A percentile compares a stretch with the other conserved stretches of the same genome.
These are phyloP conservation scores for Xerocomus potaroensis DNA, from an alignment of 768 basidiomycete species.

Conservation along the genomic window DNA sequence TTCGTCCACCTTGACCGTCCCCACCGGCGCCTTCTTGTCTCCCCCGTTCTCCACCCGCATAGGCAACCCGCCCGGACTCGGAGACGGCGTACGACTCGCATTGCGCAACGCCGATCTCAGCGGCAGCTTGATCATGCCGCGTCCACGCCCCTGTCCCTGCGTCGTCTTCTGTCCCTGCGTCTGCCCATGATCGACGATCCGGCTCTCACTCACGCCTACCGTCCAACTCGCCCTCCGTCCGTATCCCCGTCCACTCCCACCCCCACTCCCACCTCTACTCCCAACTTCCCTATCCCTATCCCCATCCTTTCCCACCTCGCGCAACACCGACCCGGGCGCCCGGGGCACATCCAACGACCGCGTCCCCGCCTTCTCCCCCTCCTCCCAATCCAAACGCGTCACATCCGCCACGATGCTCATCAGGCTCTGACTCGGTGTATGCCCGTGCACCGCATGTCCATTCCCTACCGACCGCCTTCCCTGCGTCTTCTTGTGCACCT, in stretches of 20 bases:
- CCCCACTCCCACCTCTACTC: background rate
- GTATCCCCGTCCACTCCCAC: background rate
- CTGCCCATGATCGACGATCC: background rate
- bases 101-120: conserved; percentile 62
- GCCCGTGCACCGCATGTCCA: background rate
- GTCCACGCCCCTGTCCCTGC: background rate
- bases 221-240: background rate
- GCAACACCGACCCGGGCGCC: conserved; percentile 14
- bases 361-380: background rate
- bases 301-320: no score
- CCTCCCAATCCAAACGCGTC: conserved; percentile 34
- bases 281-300: no score
- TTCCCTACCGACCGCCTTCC: background rate
- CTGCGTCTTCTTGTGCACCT: background rate
- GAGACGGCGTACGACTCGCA: conserved; percentile 48
- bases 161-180: no score
- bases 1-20: background rate
- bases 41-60: background rate
- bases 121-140: conserved; percentile 39
- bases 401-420: conserved; percentile 71
- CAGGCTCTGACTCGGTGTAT: conserved; percentile 35
- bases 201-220: background rate
- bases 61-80: conserved; percentile 17
- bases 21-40: background rate
- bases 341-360: conserved; percentile 25